A percentile compares a stretch with the other conserved stretches of the same genome.
phyloP scores from a whole-genome alignment of 2,329 filamentous ascomycete genomes.

The Aureobasidium sp. region DNA sequence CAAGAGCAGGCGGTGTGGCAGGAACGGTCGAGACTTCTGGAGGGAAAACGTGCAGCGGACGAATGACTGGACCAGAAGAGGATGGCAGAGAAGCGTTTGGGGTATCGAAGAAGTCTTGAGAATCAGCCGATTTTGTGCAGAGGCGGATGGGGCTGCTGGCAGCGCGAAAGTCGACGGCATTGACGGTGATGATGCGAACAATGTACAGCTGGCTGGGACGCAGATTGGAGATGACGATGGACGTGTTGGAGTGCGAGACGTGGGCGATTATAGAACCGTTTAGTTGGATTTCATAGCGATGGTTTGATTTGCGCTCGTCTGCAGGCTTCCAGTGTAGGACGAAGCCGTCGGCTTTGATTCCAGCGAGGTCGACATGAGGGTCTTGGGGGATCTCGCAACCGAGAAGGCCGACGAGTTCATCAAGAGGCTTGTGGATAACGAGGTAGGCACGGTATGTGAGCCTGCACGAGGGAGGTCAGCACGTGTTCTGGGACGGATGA shows the following conservation, averaged over 20 bases:
- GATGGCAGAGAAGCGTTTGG: conserved; percentile 45
- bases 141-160: conserved; percentile 88
- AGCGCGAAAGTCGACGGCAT: conserved; percentile 91
- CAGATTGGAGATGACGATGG: conserved; percentile 91
- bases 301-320: conserved; percentile 64
- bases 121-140: conserved; percentile 64
- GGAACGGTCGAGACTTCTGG: conserved; percentile 18
- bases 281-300: conserved; percentile 92
- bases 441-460: conserved; percentile 87
- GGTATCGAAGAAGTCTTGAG: conserved; percentile 52
- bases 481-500: neutral
- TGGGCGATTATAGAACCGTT: conserved; percentile 88
- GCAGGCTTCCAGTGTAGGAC: conserved; percentile 84
- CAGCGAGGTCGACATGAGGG: conserved; percentile 90
- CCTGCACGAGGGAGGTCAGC: conserved; percentile 50
- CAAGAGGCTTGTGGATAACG: conserved; percentile 90
- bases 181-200: conserved; percentile 91
- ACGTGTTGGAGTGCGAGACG: conserved; percentile 81
- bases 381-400: conserved; percentile 94
- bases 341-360: conserved; percentile 87
- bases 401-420: conserved; percentile 89
- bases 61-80: conserved; percentile 24
- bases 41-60: conserved; percentile 22
- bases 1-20: conserved; percentile 58
- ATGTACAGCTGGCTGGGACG: conserved; percentile 93